Conservation (phyloP, 2,329 filamentous ascomycete genomes). For the Ophiostoma pallidulum region DNA sequence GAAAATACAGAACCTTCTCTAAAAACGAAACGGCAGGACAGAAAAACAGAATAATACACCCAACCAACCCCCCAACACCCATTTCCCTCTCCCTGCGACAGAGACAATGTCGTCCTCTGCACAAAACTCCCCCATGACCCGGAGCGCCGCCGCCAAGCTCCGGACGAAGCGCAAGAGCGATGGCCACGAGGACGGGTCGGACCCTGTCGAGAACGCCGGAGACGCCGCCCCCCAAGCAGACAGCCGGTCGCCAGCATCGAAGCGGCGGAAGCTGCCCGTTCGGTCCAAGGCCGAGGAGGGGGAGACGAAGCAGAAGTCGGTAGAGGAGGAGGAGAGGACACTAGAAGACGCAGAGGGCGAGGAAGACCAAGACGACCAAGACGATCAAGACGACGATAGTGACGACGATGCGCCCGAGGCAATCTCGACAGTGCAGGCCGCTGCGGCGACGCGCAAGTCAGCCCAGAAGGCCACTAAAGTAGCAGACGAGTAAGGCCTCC, state of each 20-base stretch:
- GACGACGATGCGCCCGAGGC: slow-evolving; percentile 51
- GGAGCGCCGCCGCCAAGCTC: slow-evolving; percentile 10
- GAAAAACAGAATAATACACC: too few species aligned
- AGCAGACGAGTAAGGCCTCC: slow-evolving; percentile 39
- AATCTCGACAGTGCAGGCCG: slow-evolving; percentile 43
- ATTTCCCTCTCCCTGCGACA: too few species aligned
- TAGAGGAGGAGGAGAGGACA: slow-evolving; percentile 10
- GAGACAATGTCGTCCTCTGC: slow-evolving; percentile 8
- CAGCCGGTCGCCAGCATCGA: slow-evolving; percentile 2
- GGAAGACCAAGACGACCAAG: slow-evolving; percentile 23
- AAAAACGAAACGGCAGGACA: too few species aligned
- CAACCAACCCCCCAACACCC: not conserved
- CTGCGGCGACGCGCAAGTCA: slow-evolving; percentile 36
- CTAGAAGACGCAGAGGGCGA: slow-evolving; percentile 14
- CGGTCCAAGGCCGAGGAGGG: slow-evolving; percentile 19
- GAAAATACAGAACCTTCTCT: too few species aligned
- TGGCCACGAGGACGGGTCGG: not conserved
- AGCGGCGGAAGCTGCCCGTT: slow-evolving; percentile 9
- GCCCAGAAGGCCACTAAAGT: slow-evolving; percentile 39
- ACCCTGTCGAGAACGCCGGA: not conserved
- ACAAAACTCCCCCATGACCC: slow-evolving; percentile 9
- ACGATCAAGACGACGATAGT: slow-evolving; percentile 35
- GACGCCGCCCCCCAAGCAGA: not conserved
- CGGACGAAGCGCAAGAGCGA: slow-evolving; percentile 11
- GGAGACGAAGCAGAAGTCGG: slow-evolving; percentile 6